Evolutionary conservation across 805 yeast species (phyloP).

Genomic region (Metschnikowia amazonensis): DNA sequence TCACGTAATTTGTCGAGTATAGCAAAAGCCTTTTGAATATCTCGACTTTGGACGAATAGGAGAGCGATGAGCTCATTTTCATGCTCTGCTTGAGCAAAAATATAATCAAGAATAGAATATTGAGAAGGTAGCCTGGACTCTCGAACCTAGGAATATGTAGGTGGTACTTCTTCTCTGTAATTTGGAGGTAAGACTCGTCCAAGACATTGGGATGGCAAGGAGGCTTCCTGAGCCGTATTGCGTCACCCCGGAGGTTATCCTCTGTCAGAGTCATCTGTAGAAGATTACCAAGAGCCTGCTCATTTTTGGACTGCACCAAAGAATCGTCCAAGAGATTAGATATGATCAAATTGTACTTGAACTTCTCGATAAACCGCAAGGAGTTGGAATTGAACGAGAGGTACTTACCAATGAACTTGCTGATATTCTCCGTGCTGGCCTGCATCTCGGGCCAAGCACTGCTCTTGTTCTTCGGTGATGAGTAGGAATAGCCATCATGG

Average conservation of each 20-base stretch:
- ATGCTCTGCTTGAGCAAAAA: constrained; percentile 24
- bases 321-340: constrained; percentile 40
- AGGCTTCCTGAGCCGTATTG: background rate
- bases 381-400: constrained; percentile 17
- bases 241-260: constrained; percentile 1
- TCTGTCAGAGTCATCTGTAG: constrained; percentile 5
- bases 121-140: constrained; percentile 15
- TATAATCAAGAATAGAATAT: constrained; percentile 25
- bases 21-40: constrained; percentile 32
- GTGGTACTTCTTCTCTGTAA: constrained; percentile 17
- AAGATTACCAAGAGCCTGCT: constrained; percentile 28
- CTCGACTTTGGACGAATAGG: constrained; percentile 16
- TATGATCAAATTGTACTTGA: constrained; percentile 37
- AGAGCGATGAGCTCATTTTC: constrained; percentile 6
- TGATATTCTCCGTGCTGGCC: constrained; percentile 18
- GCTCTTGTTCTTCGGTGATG: background rate
- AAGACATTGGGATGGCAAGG: constrained; percentile 5
- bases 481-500: background rate
- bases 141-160: constrained; percentile 4
- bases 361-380: constrained; percentile 34
- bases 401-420: constrained; percentile 27
- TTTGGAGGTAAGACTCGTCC: constrained; percentile 23
- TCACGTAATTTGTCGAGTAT: constrained; percentile 26
- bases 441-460: background rate
- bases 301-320: constrained; percentile 41